Conservation (phyloP, 495 filamentous ascomycete genomes). For the Beverwykella pulmonaria region DNA sequence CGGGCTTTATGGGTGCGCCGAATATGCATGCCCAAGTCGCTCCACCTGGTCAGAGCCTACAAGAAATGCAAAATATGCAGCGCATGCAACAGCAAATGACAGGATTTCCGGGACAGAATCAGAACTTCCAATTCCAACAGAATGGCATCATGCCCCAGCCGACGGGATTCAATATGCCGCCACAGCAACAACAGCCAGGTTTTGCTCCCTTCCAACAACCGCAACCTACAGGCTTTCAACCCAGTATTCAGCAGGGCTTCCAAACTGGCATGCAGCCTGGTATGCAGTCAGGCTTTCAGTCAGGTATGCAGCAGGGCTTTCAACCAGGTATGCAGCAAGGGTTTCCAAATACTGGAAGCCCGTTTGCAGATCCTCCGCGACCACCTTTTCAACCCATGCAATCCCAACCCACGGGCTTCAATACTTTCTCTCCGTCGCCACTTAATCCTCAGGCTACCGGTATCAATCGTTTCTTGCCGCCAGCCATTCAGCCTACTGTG, state of each 20-base stretch:
- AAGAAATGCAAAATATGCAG: constrained; percentile 62
- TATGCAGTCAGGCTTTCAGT: constrained; percentile 21
- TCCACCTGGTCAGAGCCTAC: constrained; percentile 73
- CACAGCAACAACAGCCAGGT: constrained; percentile 63
- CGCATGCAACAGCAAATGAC: constrained; percentile 60
- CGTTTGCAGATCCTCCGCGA: constrained; percentile 61
- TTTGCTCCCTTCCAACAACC: constrained; percentile 49
- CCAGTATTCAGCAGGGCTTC: constrained; percentile 45
- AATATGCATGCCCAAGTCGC: constrained; percentile 54
- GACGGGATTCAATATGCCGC: constrained; percentile 26
- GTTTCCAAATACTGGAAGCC: constrained; percentile 53
- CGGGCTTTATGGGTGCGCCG: constrained; percentile 63
- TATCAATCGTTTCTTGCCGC: constrained; percentile 55
- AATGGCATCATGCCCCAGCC: constrained; percentile 40
- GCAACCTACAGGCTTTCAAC: constrained; percentile 45
- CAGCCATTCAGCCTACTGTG: constrained; percentile 55
- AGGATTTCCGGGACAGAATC: constrained; percentile 32
- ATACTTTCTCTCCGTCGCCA: constrained; percentile 50
- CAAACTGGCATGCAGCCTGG: constrained; percentile 20
- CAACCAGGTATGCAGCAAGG: constrained; percentile 48
- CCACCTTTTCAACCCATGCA: constrained; percentile 59
- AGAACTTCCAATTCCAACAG: constrained; percentile 31
- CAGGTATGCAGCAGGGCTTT: constrained; percentile 49
- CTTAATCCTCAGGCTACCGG: constrained; percentile 53
- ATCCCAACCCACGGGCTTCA: constrained; percentile 46